Base-by-base conservation (phyloP, 139 green algal genomes). In the Picocystis salinarum region DNA sequence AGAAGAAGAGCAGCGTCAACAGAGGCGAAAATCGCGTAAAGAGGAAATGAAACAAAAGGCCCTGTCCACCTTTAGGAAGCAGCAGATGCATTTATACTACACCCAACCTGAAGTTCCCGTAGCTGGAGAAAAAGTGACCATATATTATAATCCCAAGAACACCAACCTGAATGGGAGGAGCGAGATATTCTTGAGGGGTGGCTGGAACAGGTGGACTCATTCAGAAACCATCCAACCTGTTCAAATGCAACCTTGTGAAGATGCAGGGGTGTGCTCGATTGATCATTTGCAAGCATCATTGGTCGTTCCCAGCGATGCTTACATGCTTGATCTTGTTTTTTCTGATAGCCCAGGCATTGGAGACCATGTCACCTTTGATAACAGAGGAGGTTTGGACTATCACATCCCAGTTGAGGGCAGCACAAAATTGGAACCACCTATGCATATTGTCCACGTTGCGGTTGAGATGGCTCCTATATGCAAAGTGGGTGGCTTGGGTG, bases 381-480 rank as follows among this genome's bases (percentile, higher is more conserved):
- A 86, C 70, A 89, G 89, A 52, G 55, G 61, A 31, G 85, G 85
- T 1, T 55, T 92, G 39, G 85, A 92, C 47, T 98, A 94, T 64
- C 88, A 98, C 56, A 33, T 96, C 3, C 64, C 71, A 0, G 61
- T 93, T 6, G 41, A 53, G 23, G 75, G 73, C 5, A 48, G 56
- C 28, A 54, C n/a, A 9, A 59, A 46, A 6, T 27, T 46, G 12
- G 29, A 66, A 51, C 61, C 66, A 23, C 53, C 57, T 13, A 68
- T 96, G 45, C 67, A 69, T 46, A 54, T 96, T 3, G 66, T 83
- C 7, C 88, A 99, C 61, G 60, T 97, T 3, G 73, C 85, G 3
- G 76, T 93, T 2, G 87, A 99, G 67, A 96, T 96, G 88, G 89
- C 89, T 28, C 89, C 89, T 24, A 90, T 99, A 49, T 82, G 82